Evolutionary conservation across 2,329 filamentous ascomycete species (phyloP), one percentile per base, ranked within the genome.

Genomic region (Paecilomyces niveus): DNA sequence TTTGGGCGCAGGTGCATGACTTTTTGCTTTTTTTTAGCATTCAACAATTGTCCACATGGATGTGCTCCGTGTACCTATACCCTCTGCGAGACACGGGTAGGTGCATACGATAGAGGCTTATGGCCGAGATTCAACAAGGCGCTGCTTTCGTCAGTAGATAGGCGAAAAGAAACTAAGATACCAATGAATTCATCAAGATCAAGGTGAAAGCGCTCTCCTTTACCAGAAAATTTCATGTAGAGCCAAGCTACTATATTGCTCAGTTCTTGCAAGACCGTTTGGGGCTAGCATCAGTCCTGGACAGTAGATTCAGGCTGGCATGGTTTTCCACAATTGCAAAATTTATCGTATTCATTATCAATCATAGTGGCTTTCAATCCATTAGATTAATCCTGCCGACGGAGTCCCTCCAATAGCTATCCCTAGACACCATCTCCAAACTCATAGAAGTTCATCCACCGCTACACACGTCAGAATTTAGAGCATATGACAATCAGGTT

Each of bases 21-120:
- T 7, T 45, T 45, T 45, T 45, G 18, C 39, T 45, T 29, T 29
- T 29, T 45, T 21, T 45, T 18, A 18, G 39, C 39, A 45, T 45
- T 72, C 85, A 87, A 62, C 90, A 96, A 75, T 92, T 92, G 52
- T 97, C 92, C 80, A 97, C 97, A 92, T 86, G 69, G 93, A 97
- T 76, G 92, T 96, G 57, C 85, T 97, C 39, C 39, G n/a, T 45
- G 39, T 18, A 45, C 39, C 39, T 45, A 45, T 45, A 45, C 39
- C 39, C 39, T 45, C 39, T 45, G n/a, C 39, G 39, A 45, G 39
- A 45, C 39, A 45, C 39, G 39, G 39, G 35, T 18, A 45, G 39
- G 39, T 45, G n/a, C 39, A 45, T 45, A 18, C n/a, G 39, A 45
- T 45, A 45, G 39, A 45, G 39, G 6, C 39, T 18, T 45, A 45